A percentile compares a stretch with the other conserved stretches of the same genome.
phyloP scores from a whole-genome alignment of 2,329 filamentous ascomycete species.

The Septoria petroselini region DNA sequence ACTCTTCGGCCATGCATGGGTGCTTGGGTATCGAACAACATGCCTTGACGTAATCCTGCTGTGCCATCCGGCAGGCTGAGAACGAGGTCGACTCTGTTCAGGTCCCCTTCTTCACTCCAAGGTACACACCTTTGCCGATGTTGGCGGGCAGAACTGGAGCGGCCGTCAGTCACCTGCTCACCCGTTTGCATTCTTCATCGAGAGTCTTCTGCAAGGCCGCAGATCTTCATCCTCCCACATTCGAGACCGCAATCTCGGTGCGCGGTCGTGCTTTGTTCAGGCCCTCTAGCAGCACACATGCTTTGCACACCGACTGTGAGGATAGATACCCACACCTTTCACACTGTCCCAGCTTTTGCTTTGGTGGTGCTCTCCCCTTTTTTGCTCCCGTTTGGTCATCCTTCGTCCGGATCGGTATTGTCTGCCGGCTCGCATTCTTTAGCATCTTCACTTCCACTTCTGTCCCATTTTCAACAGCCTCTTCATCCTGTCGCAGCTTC shows the following conservation, averaged over 20 bases:
- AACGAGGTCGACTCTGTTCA: too few relatives aligned
- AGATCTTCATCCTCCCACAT: too few relatives aligned
- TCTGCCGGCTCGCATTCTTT: constrained; percentile 19
- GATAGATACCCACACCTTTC: constrained; percentile 91
- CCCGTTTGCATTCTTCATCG: too few relatives aligned
- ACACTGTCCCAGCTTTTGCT: constrained; percentile 78
- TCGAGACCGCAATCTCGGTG: constrained; percentile 40
- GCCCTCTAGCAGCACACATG: constrained; percentile 83
- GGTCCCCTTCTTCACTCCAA: too few relatives aligned
- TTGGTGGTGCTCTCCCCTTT: constrained; percentile 38
- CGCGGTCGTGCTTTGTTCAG: constrained; percentile 70
- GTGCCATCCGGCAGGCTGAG: too few relatives aligned
- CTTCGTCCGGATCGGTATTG: constrained; percentile 34
- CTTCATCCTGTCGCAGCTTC: constrained; percentile 63
- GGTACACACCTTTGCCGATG: too few relatives aligned
- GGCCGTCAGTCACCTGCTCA: too few relatives aligned
- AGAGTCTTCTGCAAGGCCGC: too few relatives aligned
- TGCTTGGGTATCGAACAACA: too few relatives aligned
- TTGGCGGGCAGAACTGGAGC: too few relatives aligned
- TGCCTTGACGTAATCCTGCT: too few relatives aligned
- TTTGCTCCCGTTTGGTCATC: constrained; percentile 33
- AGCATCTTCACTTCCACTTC: constrained; percentile 62
- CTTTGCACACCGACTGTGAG: constrained; percentile 90
- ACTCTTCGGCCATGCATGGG: too few relatives aligned
- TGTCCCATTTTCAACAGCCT: constrained; percentile 50